Conservation (phyloP, 2,329 filamentous ascomycete species). For the Cladosporium sp. region DNA sequence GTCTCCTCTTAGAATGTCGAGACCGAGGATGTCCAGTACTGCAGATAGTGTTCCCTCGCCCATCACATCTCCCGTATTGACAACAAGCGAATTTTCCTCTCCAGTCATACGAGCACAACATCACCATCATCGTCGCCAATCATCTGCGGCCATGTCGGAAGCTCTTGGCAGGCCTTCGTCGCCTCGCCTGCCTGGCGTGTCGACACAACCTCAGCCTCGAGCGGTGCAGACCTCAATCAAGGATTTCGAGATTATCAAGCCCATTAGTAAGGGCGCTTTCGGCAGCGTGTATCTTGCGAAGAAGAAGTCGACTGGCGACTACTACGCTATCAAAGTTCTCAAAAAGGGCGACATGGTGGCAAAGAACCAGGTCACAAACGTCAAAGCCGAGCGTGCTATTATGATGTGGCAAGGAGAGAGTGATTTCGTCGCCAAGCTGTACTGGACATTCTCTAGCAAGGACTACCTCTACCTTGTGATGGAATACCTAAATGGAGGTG, state of each 20-base stretch:
- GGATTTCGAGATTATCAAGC: constrained; percentile 98
- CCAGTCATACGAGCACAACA: constrained; percentile 56
- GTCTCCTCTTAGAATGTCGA: constrained; percentile 78
- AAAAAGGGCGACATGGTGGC: constrained; percentile 99
- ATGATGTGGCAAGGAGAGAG: constrained; percentile 99
- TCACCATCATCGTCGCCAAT: constrained; percentile 80
- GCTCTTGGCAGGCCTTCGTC: constrained; percentile 66
- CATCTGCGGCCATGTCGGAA: constrained; percentile 77
- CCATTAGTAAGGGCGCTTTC: constrained; percentile 97
- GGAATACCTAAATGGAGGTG: constrained; percentile 97
- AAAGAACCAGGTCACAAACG: constrained; percentile 98
- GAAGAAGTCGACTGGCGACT: constrained; percentile 97
- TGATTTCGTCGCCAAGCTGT: constrained; percentile 97
- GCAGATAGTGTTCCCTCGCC: constrained; percentile 72
- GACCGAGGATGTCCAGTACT: constrained; percentile 63
- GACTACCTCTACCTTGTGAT: constrained; percentile 98
- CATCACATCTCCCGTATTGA: constrained; percentile 82
- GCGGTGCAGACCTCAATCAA: constrained; percentile 95
- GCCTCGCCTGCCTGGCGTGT: constrained; percentile 72
- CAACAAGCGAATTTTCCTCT: constrained; percentile 75
- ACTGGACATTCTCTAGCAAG: constrained; percentile 99
- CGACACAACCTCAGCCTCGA: constrained; percentile 75
- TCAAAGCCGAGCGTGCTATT: constrained; percentile 96
- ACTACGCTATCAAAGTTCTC: constrained; percentile 96
- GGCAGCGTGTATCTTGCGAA: constrained; percentile 97